These are phyloP conservation scores for Paracamarosporium sp. DNA, from an alignment of 2,329 filamentous ascomycete genomes.

Conservation along the genomic window DNA sequence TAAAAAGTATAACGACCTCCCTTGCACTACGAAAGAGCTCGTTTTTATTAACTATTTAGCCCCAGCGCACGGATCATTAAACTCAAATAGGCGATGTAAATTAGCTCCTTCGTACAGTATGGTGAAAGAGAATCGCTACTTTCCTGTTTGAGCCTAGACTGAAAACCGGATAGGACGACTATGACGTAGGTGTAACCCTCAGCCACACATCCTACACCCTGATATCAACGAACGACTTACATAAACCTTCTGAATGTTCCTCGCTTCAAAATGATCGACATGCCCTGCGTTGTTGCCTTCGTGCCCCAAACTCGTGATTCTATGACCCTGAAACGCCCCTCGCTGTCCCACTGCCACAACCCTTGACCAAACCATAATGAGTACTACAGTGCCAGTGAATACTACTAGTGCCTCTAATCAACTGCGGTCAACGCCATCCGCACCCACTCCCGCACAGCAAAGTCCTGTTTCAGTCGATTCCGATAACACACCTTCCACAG, in stretches of 20 bases:
- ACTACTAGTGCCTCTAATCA: not conserved
- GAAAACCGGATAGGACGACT: not conserved
- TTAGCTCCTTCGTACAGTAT: too few relatives aligned
- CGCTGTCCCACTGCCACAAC: not conserved
- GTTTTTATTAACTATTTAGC: too few relatives aligned
- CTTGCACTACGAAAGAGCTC: too few relatives aligned
- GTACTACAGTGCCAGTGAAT: not conserved
- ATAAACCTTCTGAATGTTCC: not conserved
- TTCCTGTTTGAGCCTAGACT: not conserved
- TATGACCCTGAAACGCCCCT: not conserved
- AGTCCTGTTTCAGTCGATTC: not conserved
- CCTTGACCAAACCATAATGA: conserved; percentile 1
- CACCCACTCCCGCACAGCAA: not conserved
- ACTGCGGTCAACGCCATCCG: not conserved
- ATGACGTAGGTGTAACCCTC: not conserved
- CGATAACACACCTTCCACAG: not conserved
- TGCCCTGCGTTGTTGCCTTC: conserved; percentile 15
- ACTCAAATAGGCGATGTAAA: too few relatives aligned
- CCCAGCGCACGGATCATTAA: too few relatives aligned
- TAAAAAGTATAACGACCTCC: too few relatives aligned
- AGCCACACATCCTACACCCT: not conserved
- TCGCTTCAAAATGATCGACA: conserved; percentile 14
- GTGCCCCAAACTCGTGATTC: conserved; percentile 5
- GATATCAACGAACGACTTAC: not conserved
- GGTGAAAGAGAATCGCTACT: not conserved